phyloP scores from a whole-genome alignment of 129 eudicot species.

The Solidago caesia region DNA sequence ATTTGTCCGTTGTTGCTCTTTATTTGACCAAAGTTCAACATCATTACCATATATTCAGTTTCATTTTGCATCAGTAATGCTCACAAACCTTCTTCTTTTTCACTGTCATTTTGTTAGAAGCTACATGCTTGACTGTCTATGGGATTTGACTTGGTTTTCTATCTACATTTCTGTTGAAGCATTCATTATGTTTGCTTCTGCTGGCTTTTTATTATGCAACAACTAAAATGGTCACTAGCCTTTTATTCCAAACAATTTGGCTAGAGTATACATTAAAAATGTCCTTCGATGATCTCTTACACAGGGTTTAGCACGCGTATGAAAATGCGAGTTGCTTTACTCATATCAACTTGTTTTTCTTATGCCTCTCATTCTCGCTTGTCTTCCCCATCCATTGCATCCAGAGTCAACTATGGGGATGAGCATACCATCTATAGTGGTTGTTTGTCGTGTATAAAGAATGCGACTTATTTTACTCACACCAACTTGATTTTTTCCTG shows the following conservation, averaged over 20 bases:
- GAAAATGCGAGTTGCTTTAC: not conserved
- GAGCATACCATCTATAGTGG: not conserved
- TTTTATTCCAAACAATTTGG: not conserved
- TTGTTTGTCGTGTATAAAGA: not conserved
- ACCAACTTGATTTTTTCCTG: not conserved
- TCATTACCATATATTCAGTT: not conserved
- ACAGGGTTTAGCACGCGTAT: not conserved
- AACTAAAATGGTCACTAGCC: not conserved
- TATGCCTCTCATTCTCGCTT: not conserved
- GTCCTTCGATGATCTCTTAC: not conserved
- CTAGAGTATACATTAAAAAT: not conserved
- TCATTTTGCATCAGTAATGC: not conserved
- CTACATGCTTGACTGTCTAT: not conserved
- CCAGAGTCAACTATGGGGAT: not conserved
- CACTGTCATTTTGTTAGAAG: too few relatives aligned
- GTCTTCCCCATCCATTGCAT: too few relatives aligned
- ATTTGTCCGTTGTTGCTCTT: not conserved
- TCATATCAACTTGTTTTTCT: not conserved
- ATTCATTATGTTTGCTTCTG: not conserved
- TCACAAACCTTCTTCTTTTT: not conserved
- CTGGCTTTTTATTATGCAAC: not conserved
- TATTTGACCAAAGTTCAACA: not conserved
- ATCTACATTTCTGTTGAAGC: not conserved
- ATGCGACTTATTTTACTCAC: not conserved
- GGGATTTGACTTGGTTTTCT: not conserved